These are phyloP conservation scores for Erodium texanum DNA, from an alignment of 441 rosid genomes.

Conservation along the genomic window DNA sequence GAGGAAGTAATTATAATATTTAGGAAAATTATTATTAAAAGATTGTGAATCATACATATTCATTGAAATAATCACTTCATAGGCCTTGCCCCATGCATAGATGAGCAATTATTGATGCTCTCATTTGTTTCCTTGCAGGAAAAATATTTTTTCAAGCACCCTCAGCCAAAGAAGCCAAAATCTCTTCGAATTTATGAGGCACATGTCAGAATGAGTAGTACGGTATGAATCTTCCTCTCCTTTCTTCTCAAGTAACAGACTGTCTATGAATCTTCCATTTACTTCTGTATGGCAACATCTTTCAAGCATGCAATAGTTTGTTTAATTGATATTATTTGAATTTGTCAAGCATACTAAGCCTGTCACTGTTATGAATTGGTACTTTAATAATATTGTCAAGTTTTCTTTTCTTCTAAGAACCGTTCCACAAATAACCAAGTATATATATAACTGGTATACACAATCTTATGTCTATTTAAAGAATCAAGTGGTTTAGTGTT, in stretches of 20 bases:
- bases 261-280: constrained; percentile 10
- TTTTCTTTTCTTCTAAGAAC: background rate
- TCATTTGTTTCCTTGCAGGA: constrained; percentile 44
- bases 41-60: too few species aligned
- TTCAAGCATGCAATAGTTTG: too few species aligned
- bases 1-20: too few species aligned
- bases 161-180: constrained; percentile 78
- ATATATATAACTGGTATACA: too few species aligned
- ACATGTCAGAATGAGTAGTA: constrained; percentile 98
- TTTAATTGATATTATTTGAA: too few species aligned
- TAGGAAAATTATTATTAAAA: too few species aligned
- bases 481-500: too few species aligned
- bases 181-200: constrained; percentile 92
- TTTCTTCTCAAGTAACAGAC: background rate
- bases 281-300: background rate
- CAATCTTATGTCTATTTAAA: too few species aligned
- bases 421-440: background rate
- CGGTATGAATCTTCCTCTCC: constrained; percentile 40
- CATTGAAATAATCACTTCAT: too few species aligned
- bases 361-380: background rate
- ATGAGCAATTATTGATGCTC: constrained; percentile 1
- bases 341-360: background rate
- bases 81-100: background rate
- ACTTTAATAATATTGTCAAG: background rate
- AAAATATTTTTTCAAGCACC: constrained; percentile 67